Evolutionary conservation across 257 asterid species (phyloP).

Genomic region (Ballota nigra): DNA sequence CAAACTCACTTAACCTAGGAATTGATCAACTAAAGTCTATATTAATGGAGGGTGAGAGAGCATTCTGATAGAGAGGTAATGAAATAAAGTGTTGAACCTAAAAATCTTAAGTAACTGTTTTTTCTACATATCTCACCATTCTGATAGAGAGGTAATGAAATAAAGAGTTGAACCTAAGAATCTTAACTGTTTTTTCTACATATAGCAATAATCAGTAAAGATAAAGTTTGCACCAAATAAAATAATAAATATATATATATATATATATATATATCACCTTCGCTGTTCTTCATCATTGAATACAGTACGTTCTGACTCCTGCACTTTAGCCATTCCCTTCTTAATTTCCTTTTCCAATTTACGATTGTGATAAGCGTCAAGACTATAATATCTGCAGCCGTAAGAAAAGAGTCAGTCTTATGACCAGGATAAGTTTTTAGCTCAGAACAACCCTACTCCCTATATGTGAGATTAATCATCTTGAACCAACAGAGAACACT

Average conservation of each 20-base stretch:
- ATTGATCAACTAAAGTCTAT: background rate
- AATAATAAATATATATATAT: too few relatives aligned
- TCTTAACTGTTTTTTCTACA: background rate
- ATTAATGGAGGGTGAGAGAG: background rate
- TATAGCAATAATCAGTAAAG: constrained; percentile 4
- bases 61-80: background rate
- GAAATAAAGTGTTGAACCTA: background rate
- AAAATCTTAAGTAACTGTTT: background rate
- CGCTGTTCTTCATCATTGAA: constrained; percentile 93
- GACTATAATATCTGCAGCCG: constrained; percentile 73
- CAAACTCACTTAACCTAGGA: background rate
- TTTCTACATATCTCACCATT: constrained; percentile 1
- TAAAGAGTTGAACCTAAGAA: too few relatives aligned
- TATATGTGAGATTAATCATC: constrained; percentile 1
- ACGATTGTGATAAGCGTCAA: constrained; percentile 65
- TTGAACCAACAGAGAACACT: constrained; percentile 3
- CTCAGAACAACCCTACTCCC: background rate
- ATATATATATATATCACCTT: too few relatives aligned
- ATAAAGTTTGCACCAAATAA: background rate
- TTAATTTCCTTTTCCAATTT: constrained; percentile 70
- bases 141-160: too few relatives aligned
- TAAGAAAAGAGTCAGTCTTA: constrained; percentile 10
- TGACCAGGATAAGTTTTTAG: background rate
- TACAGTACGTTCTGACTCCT: constrained; percentile 68
- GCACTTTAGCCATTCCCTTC: constrained; percentile 54